Evolutionary conservation across 1,284 basidiomycete genomes (phyloP), one percentile per base, ranked within the genome.

Genomic region (Rhodotorula sp.): DNA sequence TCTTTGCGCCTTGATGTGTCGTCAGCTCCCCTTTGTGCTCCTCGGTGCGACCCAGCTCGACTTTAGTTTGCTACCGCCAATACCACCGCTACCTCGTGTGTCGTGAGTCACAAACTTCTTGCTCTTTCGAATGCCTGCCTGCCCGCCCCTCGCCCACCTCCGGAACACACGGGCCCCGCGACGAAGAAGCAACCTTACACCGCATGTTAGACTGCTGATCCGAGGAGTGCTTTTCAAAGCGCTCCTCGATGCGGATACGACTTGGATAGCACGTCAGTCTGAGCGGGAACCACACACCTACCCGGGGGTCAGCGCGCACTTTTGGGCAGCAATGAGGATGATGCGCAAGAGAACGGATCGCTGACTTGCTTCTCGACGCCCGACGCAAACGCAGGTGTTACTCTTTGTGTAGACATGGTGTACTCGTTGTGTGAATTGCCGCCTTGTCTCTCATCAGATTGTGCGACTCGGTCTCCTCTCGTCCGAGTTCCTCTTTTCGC

Each of bases 251-350:
- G 58, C 39, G 23, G 58, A 59, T n/a, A 59, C 58, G 39, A 59
- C 58, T 56, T 59, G 58, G 34, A n/a, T n/a, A 59, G 58, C 58
- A 59, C 58, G 58, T 59, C 58, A 59, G 58, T 59, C 34, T 59
- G 58, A 59, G 58, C 54, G 54, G 52, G 52, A 43, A 18, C 34
- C 14, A 21, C 34, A 3, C 6, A 29, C 29, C 29, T 29, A 29
- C 29, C 39, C 18, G 5, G 39, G 21, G 20, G 10, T 29, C 29
- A 29, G 29, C 29, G 29, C 2, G 29, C 29, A 29, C 29, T 29
- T 29, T 3, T 29, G 58, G 10, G 39, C 34, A 23, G 2, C 21
- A 20, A 29, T 34, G 58, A 21, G 34, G 26, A 21, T 29, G 29
- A 29, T 29, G 29, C 29, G 29, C 29, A 29, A 29, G 29, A 2